Conservation (phyloP, 306 rosid genomes). For the Lablab purpureus region DNA sequence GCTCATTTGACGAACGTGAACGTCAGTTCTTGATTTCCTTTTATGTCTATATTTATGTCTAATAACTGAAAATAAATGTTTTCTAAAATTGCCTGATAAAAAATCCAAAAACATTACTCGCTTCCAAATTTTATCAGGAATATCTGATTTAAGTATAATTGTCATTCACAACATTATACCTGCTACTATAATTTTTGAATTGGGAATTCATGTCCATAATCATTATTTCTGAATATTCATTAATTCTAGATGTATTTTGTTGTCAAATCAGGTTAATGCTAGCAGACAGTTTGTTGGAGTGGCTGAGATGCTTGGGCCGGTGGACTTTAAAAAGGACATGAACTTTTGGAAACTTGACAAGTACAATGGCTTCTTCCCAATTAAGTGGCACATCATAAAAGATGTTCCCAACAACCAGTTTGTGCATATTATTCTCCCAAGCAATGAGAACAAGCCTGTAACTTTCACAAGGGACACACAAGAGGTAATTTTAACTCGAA, state of each 20-base stretch:
- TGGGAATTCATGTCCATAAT: background rate
- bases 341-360: conserved; percentile 79
- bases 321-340: conserved; percentile 82
- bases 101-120: conserved; percentile 10
- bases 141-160: conserved; percentile 29
- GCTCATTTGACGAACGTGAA: background rate
- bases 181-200: conserved; percentile 26
- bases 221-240: conserved; percentile 10
- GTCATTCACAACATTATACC: conserved; percentile 3
- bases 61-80: background rate
- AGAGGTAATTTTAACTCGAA: conserved; percentile 65
- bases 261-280: conserved; percentile 70
- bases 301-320: conserved; percentile 84
- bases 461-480: conserved; percentile 88
- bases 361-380: conserved; percentile 87
- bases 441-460: conserved; percentile 72
- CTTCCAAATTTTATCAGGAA: background rate
- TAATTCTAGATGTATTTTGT: conserved; percentile 16
- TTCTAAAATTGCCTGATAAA: conserved; percentile 29
- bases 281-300: conserved; percentile 90
- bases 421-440: conserved; percentile 71
- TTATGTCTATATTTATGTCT: background rate
- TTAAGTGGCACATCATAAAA: conserved; percentile 81
- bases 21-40: background rate
- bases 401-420: conserved; percentile 76